phyloP scores from a whole-genome alignment of 176 grass and related monocot species.

The sorghum (Sorghum bicolor) region DNA sequence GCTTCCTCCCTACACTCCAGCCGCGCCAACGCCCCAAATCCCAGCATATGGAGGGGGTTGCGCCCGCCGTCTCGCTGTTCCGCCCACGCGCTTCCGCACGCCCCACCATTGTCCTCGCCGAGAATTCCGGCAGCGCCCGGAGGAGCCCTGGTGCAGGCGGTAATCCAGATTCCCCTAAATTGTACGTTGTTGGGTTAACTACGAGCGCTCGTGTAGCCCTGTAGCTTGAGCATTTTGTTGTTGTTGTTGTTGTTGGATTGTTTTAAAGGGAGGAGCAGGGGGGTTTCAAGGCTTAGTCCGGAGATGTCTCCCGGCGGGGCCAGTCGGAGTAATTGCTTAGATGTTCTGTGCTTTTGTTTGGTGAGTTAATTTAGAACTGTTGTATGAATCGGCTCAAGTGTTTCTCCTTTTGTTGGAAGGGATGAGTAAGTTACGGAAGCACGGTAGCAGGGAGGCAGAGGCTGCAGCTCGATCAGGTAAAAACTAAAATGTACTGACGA shows the following conservation, averaged over 20 bases:
- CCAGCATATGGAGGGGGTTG: constrained; percentile 36
- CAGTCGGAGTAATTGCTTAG: not conserved
- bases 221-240: not conserved
- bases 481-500: not conserved
- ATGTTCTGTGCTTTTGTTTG: not conserved
- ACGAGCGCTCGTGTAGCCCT: not conserved
- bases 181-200: not conserved
- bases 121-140: not conserved
- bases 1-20: constrained; percentile 1
- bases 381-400: not conserved
- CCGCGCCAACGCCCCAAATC: constrained; percentile 13
- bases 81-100: not conserved
- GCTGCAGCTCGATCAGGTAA: constrained; percentile 34
- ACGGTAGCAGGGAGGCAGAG: constrained; percentile 11
- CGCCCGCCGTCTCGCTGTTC: constrained; percentile 18
- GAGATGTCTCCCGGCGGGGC: constrained; percentile 22
- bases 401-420: constrained; percentile 8
- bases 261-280: constrained; percentile 30
- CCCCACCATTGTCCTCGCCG: not conserved
- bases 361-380: not conserved
- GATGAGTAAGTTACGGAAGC: constrained; percentile 10
- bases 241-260: not conserved
- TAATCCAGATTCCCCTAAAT: constrained; percentile 1
- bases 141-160: not conserved
- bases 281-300: not conserved